A percentile compares a stretch with the other conserved stretches of the same genome.
These are phyloP conservation scores for Iberis pinnata DNA, from an alignment of 345 rosid species.

Conservation along the genomic window DNA sequence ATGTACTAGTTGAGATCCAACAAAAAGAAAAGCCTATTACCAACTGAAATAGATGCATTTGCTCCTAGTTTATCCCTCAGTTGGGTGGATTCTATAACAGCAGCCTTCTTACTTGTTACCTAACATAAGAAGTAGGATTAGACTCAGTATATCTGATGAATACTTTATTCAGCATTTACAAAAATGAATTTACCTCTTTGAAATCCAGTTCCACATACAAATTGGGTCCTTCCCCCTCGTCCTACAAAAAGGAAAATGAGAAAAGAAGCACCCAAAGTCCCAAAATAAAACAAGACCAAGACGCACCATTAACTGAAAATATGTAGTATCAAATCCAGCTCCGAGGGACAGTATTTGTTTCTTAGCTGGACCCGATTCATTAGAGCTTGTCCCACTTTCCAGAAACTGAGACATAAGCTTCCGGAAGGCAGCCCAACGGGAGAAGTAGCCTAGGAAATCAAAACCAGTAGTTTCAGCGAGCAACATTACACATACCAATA, in stretches of 20 bases:
- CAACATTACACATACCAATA: not conserved
- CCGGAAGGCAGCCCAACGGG: constrained; percentile 94
- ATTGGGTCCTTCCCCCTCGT: constrained; percentile 70
- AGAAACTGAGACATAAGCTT: constrained; percentile 79
- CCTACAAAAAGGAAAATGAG: constrained; percentile 39
- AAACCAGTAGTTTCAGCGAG: constrained; percentile 9
- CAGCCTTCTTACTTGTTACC: constrained; percentile 90
- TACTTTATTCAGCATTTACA: not conserved
- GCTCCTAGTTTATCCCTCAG: constrained; percentile 67
- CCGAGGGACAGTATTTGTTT: constrained; percentile 93
- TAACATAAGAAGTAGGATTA: constrained; percentile 21
- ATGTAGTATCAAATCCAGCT: constrained; percentile 91
- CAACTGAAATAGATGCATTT: constrained; percentile 64
- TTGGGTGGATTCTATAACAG: constrained; percentile 54
- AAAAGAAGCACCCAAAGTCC: not conserved
- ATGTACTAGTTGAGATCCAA: constrained; percentile 1
- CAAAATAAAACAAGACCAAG: not conserved
- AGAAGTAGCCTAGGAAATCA: constrained; percentile 57
- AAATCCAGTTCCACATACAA: constrained; percentile 93
- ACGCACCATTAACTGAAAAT: constrained; percentile 75
- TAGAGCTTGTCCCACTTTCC: constrained; percentile 42
- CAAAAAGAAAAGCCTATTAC: constrained; percentile 29
- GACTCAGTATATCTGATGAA: too few relatives aligned
- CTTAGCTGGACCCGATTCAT: constrained; percentile 31
- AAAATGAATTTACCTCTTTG: constrained; percentile 57